A percentile compares a stretch with the other conserved stretches of the same genome.
Evolutionary conservation across 2,329 filamentous ascomycete genomes (phyloP).

Genomic region (Cercospora citrullina): DNA sequence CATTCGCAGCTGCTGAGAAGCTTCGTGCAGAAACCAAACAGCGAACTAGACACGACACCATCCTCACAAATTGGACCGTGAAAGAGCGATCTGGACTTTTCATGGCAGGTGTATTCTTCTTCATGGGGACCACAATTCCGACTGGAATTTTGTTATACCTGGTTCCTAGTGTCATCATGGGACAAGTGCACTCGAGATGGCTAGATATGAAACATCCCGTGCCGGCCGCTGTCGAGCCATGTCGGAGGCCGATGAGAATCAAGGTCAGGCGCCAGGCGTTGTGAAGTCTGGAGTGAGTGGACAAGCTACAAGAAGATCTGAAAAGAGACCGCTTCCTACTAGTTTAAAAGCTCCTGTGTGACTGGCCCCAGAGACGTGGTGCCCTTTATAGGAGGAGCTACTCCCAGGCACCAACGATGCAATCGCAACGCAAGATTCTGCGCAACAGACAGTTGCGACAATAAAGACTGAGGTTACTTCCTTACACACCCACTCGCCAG

Average conservation of each 20-base stretch:
- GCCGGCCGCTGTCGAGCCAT: conserved; percentile 28
- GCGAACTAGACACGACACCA: not conserved
- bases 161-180: conserved; percentile 25
- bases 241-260: conserved; percentile 31
- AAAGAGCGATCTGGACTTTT: conserved; percentile 32
- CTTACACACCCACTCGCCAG: too few species aligned
- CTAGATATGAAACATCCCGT: conserved; percentile 33
- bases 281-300: not conserved
- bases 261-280: conserved; percentile 26
- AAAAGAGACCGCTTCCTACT: not conserved
- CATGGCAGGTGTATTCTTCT: conserved; percentile 38
- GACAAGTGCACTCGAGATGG: conserved; percentile 28
- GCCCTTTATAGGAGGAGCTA: too few species aligned
- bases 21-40: conserved; percentile 1
- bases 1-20: conserved; percentile 15
- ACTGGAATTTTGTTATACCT: conserved; percentile 47
- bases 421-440: too few species aligned
- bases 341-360: not conserved
- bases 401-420: too few species aligned
- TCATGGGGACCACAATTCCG: conserved; percentile 41
- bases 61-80: conserved; percentile 16
- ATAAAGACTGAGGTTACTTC: too few species aligned
- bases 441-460: too few species aligned
- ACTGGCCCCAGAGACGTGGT: too few species aligned
- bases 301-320: not conserved